Conservation (phyloP, 192 early-diverging fungal genomes). For the Kickxella alabastrina region DNA sequence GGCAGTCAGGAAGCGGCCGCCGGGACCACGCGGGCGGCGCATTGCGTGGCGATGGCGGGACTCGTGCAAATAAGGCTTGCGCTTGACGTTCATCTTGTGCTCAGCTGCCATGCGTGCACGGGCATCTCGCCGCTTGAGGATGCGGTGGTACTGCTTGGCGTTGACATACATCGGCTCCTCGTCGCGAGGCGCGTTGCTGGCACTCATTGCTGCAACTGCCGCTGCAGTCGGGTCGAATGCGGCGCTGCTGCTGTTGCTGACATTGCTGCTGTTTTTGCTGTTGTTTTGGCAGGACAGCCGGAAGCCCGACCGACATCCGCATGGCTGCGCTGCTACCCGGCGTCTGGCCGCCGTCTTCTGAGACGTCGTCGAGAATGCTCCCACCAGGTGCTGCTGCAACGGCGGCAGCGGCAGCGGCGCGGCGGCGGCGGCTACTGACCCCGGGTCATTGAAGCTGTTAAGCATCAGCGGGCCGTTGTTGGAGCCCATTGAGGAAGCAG, state of each 20-base stretch:
- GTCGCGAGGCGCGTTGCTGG: conserved; percentile 51
- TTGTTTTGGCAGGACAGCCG: conserved; percentile 3
- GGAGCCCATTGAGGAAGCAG: conserved; percentile 20
- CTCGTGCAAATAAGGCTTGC: conserved; percentile 96
- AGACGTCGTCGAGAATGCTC: conserved; percentile 22
- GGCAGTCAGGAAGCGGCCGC: conserved; percentile 90
- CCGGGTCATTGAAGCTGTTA: conserved; percentile 33
- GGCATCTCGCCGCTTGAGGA: conserved; percentile 91
- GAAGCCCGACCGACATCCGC: conserved; percentile 7
- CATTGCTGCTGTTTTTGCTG: neutral
- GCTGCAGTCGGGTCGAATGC: conserved; percentile 46
- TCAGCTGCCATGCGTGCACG: conserved; percentile 77
- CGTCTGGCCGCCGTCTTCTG: conserved; percentile 15
- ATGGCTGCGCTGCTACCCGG: conserved; percentile 19
- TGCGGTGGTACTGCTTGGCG: conserved; percentile 98
- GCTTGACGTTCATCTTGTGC: conserved; percentile 68
- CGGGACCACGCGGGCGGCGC: conserved; percentile 93
- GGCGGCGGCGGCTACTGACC: conserved; percentile 33
- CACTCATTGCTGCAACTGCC: conserved; percentile 46
- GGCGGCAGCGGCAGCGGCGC: conserved; percentile 28
- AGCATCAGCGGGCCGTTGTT: conserved; percentile 36
- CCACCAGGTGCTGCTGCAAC: conserved; percentile 9
- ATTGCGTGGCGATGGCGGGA: conserved; percentile 98
- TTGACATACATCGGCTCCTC: conserved; percentile 96
- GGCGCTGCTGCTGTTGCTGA: conserved; percentile 17